phyloP scores from a whole-genome alignment of 306 rosid genomes.

The Acacia acuminata region DNA sequence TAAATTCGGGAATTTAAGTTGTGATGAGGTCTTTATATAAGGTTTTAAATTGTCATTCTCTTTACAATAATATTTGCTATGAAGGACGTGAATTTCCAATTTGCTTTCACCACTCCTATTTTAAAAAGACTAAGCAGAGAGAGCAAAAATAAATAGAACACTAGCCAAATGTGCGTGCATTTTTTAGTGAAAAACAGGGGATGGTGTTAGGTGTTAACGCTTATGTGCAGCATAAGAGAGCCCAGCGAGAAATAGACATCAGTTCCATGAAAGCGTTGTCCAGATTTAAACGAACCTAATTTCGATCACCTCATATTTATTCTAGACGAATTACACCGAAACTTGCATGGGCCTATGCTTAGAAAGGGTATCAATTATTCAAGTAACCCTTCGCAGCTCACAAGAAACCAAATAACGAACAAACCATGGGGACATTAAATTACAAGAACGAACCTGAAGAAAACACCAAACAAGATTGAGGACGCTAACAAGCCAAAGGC shows the following conservation, averaged over 20 bases:
- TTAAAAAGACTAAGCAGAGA: neutral
- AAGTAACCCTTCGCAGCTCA: neutral
- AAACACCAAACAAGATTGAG: conserved; percentile 71
- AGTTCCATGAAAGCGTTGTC: neutral
- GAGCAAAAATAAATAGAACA: neutral
- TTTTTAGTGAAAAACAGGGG: neutral
- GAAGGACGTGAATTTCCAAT: neutral
- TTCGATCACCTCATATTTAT: neutral
- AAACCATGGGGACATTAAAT: neutral
- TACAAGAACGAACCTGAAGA: conserved; percentile 56
- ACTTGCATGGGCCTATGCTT: neutral
- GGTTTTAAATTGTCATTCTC: neutral
- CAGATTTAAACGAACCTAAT: neutral
- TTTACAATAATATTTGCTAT: neutral
- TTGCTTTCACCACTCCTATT: neutral
- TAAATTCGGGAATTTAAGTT: neutral
- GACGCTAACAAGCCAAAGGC: conserved; percentile 49
- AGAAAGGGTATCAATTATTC: neutral
- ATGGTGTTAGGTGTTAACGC: neutral
- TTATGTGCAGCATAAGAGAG: neutral
- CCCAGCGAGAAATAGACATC: neutral
- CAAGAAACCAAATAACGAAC: neutral
- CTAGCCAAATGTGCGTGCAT: neutral
- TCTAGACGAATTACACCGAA: neutral
- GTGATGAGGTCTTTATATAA: neutral